Conservation (phyloP, 1,284 basidiomycete species). For the Ustilago curta region DNA sequence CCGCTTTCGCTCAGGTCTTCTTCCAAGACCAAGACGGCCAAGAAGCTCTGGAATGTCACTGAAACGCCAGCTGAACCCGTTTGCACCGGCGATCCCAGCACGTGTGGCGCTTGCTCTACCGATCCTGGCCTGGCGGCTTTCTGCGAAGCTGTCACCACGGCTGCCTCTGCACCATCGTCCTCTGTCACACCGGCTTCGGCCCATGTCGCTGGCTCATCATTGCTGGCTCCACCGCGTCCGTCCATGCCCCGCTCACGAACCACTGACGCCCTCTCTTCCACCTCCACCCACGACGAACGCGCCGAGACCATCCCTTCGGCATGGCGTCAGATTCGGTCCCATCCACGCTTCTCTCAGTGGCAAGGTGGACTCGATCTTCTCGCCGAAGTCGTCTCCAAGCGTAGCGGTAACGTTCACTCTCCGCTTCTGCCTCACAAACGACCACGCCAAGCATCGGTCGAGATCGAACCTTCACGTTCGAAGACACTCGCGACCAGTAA, state of each 20-base stretch:
- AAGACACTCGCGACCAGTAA: conserved; percentile 21
- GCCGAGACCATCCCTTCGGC: conserved; percentile 61
- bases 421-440: conserved; percentile 36
- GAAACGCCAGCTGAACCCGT: conserved; percentile 27
- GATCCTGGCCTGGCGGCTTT: conserved; percentile 57
- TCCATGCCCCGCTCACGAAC: conserved; percentile 25
- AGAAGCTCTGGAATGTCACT: conserved; percentile 38
- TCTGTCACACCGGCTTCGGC: neutral
- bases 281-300: neutral
- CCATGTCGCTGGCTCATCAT: neutral
- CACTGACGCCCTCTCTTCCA: conserved; percentile 10
- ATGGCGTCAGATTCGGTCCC: conserved; percentile 62
- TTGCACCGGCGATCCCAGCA: conserved; percentile 56
- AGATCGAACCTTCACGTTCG: conserved; percentile 36
- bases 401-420: conserved; percentile 44
- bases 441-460: conserved; percentile 30
- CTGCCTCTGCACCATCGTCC: conserved; percentile 15
- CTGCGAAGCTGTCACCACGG: conserved; percentile 51
- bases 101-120: conserved; percentile 50
- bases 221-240: conserved; percentile 13
- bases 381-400: conserved; percentile 63
- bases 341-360: conserved; percentile 61
- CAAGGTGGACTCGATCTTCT: conserved; percentile 64
- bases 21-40: conserved; percentile 8
- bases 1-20: conserved; percentile 22